A percentile compares a stretch with the other conserved stretches of the same genome.
phyloP scores from a whole-genome alignment of 495 filamentous ascomycete genomes.

The Rhypophila decipiens region DNA sequence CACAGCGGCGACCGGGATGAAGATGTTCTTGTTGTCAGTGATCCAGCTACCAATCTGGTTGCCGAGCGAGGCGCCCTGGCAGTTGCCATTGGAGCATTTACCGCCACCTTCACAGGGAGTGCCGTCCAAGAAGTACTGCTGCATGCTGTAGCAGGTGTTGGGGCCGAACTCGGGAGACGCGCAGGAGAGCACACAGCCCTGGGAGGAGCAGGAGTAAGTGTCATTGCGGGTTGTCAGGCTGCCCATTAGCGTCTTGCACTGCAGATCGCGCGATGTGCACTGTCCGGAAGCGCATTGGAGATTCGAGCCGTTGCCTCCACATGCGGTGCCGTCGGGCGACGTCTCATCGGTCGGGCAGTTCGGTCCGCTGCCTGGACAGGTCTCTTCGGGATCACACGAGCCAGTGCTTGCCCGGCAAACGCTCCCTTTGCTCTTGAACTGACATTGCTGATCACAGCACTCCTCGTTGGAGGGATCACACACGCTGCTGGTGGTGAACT shows the following conservation, averaged over 20 bases:
- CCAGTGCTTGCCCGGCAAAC: slow-evolving; percentile 77
- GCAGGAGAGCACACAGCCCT: slow-evolving; percentile 71
- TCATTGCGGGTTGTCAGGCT: slow-evolving; percentile 66
- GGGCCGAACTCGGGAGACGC: slow-evolving; percentile 60
- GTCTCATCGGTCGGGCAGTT: slow-evolving; percentile 68
- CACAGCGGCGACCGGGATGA: slow-evolving; percentile 64
- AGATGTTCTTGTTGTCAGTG: slow-evolving; percentile 60
- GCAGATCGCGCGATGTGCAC: slow-evolving; percentile 85
- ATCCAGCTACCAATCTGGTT: slow-evolving; percentile 64
- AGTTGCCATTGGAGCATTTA: slow-evolving; percentile 66
- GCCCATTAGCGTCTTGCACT: slow-evolving; percentile 85
- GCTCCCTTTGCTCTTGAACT: slow-evolving; percentile 57
- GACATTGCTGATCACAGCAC: slow-evolving; percentile 72
- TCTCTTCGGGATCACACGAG: slow-evolving; percentile 76
- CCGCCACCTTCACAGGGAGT: slow-evolving; percentile 82
- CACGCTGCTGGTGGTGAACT: slow-evolving; percentile 66
- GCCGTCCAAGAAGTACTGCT: slow-evolving; percentile 92
- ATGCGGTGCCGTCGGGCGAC: slow-evolving; percentile 60
- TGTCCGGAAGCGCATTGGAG: slow-evolving; percentile 88
- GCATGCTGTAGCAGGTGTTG: slow-evolving; percentile 63
- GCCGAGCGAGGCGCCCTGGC: slow-evolving; percentile 54
- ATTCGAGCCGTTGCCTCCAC: slow-evolving; percentile 49
- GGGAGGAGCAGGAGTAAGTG: slow-evolving; percentile 72
- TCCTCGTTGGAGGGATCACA: slow-evolving; percentile 91
- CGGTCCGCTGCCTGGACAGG: slow-evolving; percentile 65